Conservation (phyloP, 2,329 filamentous ascomycete species). For the Ascosphaera pollenicola region DNA sequence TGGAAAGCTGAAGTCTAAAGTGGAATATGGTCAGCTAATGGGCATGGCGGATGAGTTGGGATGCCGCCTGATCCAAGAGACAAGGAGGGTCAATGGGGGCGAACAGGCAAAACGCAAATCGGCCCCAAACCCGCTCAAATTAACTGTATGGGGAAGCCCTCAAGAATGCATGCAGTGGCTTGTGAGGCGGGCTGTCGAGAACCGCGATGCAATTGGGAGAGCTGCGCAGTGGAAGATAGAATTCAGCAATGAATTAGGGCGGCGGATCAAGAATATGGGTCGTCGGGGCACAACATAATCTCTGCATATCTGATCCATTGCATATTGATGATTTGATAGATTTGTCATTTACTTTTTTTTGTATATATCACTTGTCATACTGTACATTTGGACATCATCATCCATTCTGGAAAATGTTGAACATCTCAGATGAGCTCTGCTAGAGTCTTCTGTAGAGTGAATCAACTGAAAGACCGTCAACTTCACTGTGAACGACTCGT, state of each 20-base stretch:
- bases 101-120: neutral
- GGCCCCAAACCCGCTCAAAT: neutral
- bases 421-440: too few relatives aligned
- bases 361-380: too few relatives aligned
- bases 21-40: conserved; percentile 57
- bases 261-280: neutral
- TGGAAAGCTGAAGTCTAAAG: conserved; percentile 21
- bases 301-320: too few relatives aligned
- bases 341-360: too few relatives aligned
- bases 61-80: conserved; percentile 19
- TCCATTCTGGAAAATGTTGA: too few relatives aligned
- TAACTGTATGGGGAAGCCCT: conserved; percentile 33
- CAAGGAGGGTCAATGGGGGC: neutral
- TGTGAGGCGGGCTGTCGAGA: conserved; percentile 50
- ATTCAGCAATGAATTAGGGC: neutral
- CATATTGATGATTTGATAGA: too few relatives aligned
- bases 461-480: neutral
- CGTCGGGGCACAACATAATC: too few relatives aligned
- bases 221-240: neutral
- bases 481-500: conserved; percentile 14
- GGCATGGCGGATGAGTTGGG: conserved; percentile 91
- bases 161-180: conserved; percentile 36
- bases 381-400: too few relatives aligned
- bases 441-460: too few relatives aligned
- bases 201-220: conserved; percentile 33